These are phyloP conservation scores for Primulina eburnea DNA, from an alignment of 257 asterid genomes.

Conservation along the genomic window DNA sequence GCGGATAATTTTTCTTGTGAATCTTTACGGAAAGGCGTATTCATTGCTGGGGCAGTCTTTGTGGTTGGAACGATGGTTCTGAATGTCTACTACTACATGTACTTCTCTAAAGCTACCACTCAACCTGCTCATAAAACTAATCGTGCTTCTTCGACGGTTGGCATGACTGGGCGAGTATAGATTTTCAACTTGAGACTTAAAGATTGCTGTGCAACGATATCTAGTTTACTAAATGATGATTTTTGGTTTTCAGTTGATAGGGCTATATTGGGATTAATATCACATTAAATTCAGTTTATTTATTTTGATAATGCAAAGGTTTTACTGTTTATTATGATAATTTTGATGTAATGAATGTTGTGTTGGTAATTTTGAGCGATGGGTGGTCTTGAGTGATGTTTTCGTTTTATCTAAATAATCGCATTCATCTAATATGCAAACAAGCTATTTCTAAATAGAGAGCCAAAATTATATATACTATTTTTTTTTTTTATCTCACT, in stretches of 20 bases:
- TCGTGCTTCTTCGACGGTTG: constrained; percentile 44
- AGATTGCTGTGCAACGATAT: background rate
- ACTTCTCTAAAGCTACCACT: constrained; percentile 63
- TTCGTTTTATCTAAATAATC: too few species aligned
- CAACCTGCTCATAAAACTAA: constrained; percentile 53
- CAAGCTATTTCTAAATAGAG: too few species aligned
- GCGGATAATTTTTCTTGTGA: constrained; percentile 75
- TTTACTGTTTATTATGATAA: background rate
- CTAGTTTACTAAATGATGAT: background rate
- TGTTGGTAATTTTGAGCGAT: background rate
- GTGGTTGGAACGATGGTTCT: constrained; percentile 72
- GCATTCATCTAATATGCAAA: too few species aligned
- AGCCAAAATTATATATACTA: too few species aligned
- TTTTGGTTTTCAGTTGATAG: background rate
- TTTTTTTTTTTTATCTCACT: too few species aligned
- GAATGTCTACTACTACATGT: constrained; percentile 49
- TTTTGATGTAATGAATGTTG: background rate
- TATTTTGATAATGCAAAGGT: background rate
- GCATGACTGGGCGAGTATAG: constrained; percentile 61
- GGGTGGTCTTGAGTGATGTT: too few species aligned
- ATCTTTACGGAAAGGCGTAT: constrained; percentile 71
- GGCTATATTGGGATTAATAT: background rate
- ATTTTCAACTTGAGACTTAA: background rate
- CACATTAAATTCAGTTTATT: background rate
- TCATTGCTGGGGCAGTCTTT: constrained; percentile 92